Base-by-base conservation (phyloP, 202 grass and related monocot genomes). In the Carex arenaria region DNA sequence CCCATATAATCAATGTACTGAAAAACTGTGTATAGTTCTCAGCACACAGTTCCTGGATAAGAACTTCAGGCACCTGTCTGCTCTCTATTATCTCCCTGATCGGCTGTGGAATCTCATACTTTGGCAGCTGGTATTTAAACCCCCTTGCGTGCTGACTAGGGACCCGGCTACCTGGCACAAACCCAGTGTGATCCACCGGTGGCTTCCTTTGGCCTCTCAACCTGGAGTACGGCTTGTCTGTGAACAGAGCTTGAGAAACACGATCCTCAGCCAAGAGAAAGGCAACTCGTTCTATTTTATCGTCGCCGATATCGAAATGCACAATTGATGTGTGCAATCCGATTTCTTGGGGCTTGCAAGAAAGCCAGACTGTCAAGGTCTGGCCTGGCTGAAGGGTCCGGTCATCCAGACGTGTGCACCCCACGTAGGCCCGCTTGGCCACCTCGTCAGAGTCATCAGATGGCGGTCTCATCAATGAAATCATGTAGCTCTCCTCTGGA, bases 221-320 rank as follows among this genome's bases (percentile, higher is more conserved):
- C 74, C 89, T 98, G 53, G 87, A 97, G 87, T 91, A 98, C 34
- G 92, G 92, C 60, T 90, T 90, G 22, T 86, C 70, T 68, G 95
- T 84, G 78, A 86, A 90, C 75, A 98, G 90, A 66, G 87, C 84
- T 87, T 82, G 85, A 7, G 95, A 98, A 78, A 98, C 62, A 69
- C 67, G 81, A 82, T 98, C 95, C 82, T 98, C 95, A 23, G 95
- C 95, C 82, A 98, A 83, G 9, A 98, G 83, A 91, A 95, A 93
- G 59, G 88, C 90, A 45, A 93, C 92, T 84, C 92, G 89, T 83
- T 98, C 95, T 51, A 94, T 91, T 84, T 95, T 98, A 85, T 95
- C 95, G 51, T 98, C 83, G 26, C 87, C 90, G 3, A 95, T 86
- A 85, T 95, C 95, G 78, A 98, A 93, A 89, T 98, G 95, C 51